Base-by-base conservation (phyloP, 768 basidiomycete species). In the Mrakia frigida region DNA sequence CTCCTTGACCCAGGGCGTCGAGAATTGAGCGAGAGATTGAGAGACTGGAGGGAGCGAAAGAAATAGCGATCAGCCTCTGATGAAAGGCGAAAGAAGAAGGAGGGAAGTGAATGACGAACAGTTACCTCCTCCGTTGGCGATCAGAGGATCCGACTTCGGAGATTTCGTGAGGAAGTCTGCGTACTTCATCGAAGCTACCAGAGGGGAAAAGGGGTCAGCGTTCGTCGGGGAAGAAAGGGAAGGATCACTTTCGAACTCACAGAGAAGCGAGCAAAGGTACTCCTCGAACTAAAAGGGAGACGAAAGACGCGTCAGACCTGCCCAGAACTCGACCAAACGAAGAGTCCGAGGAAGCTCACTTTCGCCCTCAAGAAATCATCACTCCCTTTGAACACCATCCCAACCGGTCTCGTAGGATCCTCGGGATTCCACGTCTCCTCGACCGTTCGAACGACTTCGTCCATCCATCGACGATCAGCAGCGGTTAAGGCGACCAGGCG, bases 341-440 rank as follows among this genome's bases (percentile, higher is more conserved):
- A 46, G 80, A 46, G 43, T 18, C 33, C 43, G 18, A 35, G 59
- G 33, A 61, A 74, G 41, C 82, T 31, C 75, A 91, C 92, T 88
- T 94, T 95, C 50, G 88, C 87, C 75, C 97, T 87, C 35, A 99
- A 84, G 81, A 95, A 98, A 82, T 99, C 97, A 80, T 99, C 97
- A 79, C 92, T 94, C 18, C 96, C 97, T 83, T 92, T 91, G 85
- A 96, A 98, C 79, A 91, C 89, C 87, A 94, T 88, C 39, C 86
- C 87, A 21, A 84, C 80, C 2, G 87, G 86, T 74, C 86, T 86
- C 6, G 84, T 84, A 0, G 90, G 87, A 79, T 91, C 90, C 14
- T 85, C 85, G 6, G 89, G 88, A 75, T 88, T 87, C 90, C 91
- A 95, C 11, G 87, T 87, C 70, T 91, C 83, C 72, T 84, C 84